These are phyloP conservation scores for Staphylotrichum longicolle DNA, from an alignment of 495 filamentous ascomycete species.

Conservation along the genomic window DNA sequence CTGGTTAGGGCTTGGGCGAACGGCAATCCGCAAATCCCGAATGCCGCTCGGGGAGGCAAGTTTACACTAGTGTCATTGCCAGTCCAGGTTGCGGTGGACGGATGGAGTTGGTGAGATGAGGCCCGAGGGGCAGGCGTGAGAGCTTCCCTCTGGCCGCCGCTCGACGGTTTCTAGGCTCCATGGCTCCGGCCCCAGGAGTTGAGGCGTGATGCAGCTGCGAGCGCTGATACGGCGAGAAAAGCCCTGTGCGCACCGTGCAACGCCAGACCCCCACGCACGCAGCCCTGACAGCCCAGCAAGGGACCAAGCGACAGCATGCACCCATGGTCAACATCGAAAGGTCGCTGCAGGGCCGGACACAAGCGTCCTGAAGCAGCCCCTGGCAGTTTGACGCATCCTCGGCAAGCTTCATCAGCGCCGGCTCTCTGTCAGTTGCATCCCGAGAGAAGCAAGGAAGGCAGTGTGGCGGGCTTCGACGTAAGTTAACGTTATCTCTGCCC, in stretches of 20 bases:
- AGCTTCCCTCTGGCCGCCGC: not conserved
- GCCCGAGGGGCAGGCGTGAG: not conserved
- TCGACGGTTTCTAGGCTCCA: too few relatives aligned
- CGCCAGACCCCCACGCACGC: constrained; percentile 12
- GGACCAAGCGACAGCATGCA: not conserved
- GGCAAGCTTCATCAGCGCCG: constrained; percentile 16
- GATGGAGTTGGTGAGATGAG: not conserved
- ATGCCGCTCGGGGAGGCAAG: not conserved
- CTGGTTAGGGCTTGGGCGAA: not conserved
- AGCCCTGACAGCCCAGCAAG: not conserved
- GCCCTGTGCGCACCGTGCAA: not conserved
- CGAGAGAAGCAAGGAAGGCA: not conserved
- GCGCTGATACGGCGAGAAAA: constrained; percentile 13
- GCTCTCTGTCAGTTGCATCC: not conserved
- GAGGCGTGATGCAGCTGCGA: constrained; percentile 10
- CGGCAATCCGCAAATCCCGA: not conserved
- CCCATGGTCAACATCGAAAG: not conserved
- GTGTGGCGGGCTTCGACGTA: constrained; percentile 6
- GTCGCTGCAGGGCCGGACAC: not conserved
- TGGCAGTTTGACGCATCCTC: constrained; percentile 16
- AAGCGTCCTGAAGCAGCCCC: constrained; percentile 13
- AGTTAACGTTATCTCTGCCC: not conserved
- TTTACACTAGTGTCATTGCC: not conserved
- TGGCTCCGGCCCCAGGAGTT: not conserved
- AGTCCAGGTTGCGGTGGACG: not conserved